These are phyloP conservation scores for Paecilomyces variotii DNA, from an alignment of 2,329 filamentous ascomycete genomes.

Conservation along the genomic window DNA sequence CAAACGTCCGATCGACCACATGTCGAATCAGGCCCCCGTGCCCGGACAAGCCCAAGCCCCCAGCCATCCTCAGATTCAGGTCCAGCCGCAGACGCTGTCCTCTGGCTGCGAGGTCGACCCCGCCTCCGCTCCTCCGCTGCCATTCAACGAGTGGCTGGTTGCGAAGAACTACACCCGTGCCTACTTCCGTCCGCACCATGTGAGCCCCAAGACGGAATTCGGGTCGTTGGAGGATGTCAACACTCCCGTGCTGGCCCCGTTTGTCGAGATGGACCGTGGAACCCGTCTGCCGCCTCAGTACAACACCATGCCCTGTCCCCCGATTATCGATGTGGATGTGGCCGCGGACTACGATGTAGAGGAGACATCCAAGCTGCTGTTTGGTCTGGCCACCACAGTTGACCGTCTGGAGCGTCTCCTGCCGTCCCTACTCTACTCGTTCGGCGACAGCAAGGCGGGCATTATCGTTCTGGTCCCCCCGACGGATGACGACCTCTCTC, in stretches of 20 bases:
- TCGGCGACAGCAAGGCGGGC: slow-evolving; percentile 33
- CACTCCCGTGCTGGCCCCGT: slow-evolving; percentile 30
- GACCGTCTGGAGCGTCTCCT: slow-evolving; percentile 34
- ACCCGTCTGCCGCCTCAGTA: slow-evolving; percentile 29
- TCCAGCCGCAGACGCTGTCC: slow-evolving; percentile 11
- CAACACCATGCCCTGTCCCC: slow-evolving; percentile 27
- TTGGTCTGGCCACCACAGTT: slow-evolving; percentile 36
- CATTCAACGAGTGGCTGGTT: slow-evolving; percentile 34
- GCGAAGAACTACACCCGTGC: slow-evolving; percentile 38
- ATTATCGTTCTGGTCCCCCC: slow-evolving; percentile 35
- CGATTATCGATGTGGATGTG: slow-evolving; percentile 33
- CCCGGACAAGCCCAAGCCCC: slow-evolving; percentile 3
- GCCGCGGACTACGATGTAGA: slow-evolving; percentile 31
- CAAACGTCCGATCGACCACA: slow-evolving; percentile 27
- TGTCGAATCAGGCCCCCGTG: slow-evolving; percentile 8
- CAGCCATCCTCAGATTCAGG: slow-evolving; percentile 14
- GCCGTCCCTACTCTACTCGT: slow-evolving; percentile 35
- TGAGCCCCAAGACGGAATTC: slow-evolving; percentile 30
- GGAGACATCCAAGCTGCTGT: slow-evolving; percentile 33
- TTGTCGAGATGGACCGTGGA: slow-evolving; percentile 31
- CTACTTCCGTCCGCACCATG: slow-evolving; percentile 32
- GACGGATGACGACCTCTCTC: slow-evolving; percentile 30
- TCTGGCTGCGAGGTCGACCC: slow-evolving; percentile 28
- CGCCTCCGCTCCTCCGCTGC: slow-evolving; percentile 24
- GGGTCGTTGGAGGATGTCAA: slow-evolving; percentile 30